phyloP scores from a whole-genome alignment of 1,284 basidiomycete genomes.

The Apiotrichum veenhuisii region DNA sequence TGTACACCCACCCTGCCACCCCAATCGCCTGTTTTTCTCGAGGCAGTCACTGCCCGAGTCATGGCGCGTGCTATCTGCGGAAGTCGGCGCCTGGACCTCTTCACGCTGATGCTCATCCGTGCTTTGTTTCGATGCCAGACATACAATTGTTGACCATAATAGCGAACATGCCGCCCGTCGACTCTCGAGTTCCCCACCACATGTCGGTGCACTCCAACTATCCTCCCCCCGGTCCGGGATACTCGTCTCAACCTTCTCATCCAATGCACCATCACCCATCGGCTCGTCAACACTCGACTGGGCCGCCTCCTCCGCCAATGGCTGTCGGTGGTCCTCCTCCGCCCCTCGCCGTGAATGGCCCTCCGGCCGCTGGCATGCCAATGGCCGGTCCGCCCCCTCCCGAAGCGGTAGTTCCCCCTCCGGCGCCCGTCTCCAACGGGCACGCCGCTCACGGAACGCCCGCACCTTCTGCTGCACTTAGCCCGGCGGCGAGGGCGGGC shows the following conservation, averaged over 20 bases:
- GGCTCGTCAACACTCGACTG: constrained; percentile 28
- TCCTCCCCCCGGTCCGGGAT: constrained; percentile 17
- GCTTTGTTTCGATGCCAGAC: not conserved
- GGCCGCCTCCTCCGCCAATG: constrained; percentile 23
- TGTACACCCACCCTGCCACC: too few species aligned
- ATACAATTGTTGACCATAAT: not conserved
- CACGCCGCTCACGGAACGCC: constrained; percentile 21
- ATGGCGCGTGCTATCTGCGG: too few species aligned
- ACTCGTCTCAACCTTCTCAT: constrained; percentile 18
- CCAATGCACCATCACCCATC: constrained; percentile 25
- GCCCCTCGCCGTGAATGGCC: not conserved
- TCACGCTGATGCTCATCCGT: not conserved
- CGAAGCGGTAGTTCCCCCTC: constrained; percentile 12
- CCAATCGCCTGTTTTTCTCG: not conserved
- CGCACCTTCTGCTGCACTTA: constrained; percentile 10
- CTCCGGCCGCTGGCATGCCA: constrained; percentile 6
- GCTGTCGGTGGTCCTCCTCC: constrained; percentile 20
- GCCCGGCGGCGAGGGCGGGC: constrained; percentile 25
- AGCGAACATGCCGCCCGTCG: constrained; percentile 7
- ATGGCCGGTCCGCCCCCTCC: constrained; percentile 22
- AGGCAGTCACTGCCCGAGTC: not conserved
- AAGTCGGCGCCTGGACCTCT: not conserved
- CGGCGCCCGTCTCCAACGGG: constrained; percentile 25
- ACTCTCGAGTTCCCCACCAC: constrained; percentile 19
- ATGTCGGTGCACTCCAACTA: constrained; percentile 21